phyloP scores from a whole-genome alignment of 1,139 yeast genomes.

The Pichia sp. region DNA sequence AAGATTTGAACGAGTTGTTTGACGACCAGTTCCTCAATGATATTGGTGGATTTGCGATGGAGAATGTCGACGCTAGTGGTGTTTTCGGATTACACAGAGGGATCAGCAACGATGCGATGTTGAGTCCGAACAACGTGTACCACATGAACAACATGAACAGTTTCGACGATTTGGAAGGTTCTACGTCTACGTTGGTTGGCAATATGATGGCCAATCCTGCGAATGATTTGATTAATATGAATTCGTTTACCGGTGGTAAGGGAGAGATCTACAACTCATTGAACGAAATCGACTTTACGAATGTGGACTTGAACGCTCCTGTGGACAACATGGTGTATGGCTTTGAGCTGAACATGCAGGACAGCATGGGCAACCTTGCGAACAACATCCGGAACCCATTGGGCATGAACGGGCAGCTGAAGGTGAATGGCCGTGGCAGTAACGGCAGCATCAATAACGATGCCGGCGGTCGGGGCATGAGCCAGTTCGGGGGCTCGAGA shows the following conservation, averaged over 20 bases:
- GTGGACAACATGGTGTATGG: slow-evolving; percentile 21
- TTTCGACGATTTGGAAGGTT: neutral
- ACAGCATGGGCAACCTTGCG: neutral
- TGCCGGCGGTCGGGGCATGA: neutral
- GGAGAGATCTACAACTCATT: slow-evolving; percentile 57
- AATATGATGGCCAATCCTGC: neutral
- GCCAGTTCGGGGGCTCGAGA: neutral
- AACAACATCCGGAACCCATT: neutral
- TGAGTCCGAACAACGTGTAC: neutral
- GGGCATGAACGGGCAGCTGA: neutral
- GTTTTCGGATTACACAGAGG: slow-evolving; percentile 12
- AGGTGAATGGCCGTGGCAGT: neutral
- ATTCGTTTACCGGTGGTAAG: slow-evolving; percentile 28
- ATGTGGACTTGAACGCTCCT: slow-evolving; percentile 34
- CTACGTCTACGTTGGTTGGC: neutral
- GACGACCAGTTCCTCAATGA: slow-evolving; percentile 32
- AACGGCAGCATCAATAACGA: neutral
- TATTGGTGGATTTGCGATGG: slow-evolving; percentile 31
- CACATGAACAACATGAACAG: neutral
- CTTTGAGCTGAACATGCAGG: slow-evolving; percentile 12
- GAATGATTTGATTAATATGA: slow-evolving; percentile 9
- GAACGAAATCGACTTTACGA: slow-evolving; percentile 64
- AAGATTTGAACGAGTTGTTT: slow-evolving; percentile 26
- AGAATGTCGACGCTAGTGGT: slow-evolving; percentile 10
- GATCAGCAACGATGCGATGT: neutral